Percentiles rank a stretch among this genome's conserved stretches.
Conservation (phyloP, 345 rosid species). For the Rhizophora mangle region DNA sequence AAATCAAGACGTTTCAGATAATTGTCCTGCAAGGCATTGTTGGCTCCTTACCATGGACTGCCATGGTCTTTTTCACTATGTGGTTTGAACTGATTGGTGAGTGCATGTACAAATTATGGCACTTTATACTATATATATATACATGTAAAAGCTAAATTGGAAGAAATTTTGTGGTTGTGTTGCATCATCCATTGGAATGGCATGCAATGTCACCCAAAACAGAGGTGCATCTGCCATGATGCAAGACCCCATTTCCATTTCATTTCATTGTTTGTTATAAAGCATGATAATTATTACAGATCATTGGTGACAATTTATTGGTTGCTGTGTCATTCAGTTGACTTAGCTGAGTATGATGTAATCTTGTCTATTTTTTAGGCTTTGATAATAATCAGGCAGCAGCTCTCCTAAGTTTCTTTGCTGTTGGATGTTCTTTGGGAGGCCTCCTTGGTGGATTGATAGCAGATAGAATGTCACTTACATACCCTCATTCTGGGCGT, state of each 20-base stretch:
- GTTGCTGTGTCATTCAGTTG: neutral
- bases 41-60: conserved; percentile 94
- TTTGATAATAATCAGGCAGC: conserved; percentile 77
- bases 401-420: conserved; percentile 70
- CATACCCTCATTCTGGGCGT: conserved; percentile 71
- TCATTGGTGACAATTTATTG: neutral
- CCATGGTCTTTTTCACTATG: conserved; percentile 94
- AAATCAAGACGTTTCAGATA: conserved; percentile 76
- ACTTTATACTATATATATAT: neutral
- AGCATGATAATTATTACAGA: neutral
- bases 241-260: too few relatives aligned
- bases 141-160: neutral
- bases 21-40: conserved; percentile 87
- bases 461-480: conserved; percentile 61
- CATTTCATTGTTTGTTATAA: neutral
- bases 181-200: neutral
- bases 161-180: neutral
- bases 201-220: too few relatives aligned
- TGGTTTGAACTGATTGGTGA: conserved; percentile 94
- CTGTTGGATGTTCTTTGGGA: conserved; percentile 76
- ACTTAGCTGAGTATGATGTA: conserved; percentile 2
- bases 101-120: neutral
- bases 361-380: conserved; percentile 38
- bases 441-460: conserved; percentile 55
- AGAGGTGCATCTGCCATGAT: too few relatives aligned